Evolutionary conservation across 202 grass and related monocot genomes (phyloP).

Genomic region (Schoenoplectus triqueter): DNA sequence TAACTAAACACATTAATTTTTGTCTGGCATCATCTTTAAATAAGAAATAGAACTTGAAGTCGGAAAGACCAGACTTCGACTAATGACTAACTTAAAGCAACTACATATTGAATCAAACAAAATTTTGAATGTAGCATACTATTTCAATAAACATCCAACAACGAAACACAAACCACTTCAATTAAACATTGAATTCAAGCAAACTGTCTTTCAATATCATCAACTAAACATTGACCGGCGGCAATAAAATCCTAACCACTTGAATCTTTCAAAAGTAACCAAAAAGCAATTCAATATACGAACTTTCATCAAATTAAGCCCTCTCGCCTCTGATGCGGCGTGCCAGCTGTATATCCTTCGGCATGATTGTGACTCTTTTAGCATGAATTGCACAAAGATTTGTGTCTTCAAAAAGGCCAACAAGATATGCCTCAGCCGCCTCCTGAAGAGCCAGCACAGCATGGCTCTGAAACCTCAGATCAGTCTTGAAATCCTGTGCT

Average conservation of each 20-base stretch:
- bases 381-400: constrained; percentile 83
- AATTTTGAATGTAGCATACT: not conserved
- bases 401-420: constrained; percentile 76
- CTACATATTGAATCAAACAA: not conserved
- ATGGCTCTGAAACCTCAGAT: constrained; percentile 78
- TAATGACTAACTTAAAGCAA: not conserved
- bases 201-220: not conserved
- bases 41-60: not conserved
- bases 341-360: constrained; percentile 59
- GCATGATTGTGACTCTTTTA: constrained; percentile 71
- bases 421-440: constrained; percentile 56
- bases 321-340: constrained; percentile 60
- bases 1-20: no score
- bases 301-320: constrained; percentile 40
- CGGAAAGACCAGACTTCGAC: not conserved
- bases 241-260: constrained; percentile 1
- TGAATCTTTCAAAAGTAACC: not conserved
- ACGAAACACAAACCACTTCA: not conserved
- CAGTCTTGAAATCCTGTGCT: constrained; percentile 86
- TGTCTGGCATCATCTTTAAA: no score
- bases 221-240: not conserved
- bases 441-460: constrained; percentile 64
- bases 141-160: no score
- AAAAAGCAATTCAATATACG: constrained; percentile 22
- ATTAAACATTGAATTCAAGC: not conserved